These are phyloP conservation scores for Raffaelea albimanens DNA, from an alignment of 2,329 filamentous ascomycete species.

Conservation along the genomic window DNA sequence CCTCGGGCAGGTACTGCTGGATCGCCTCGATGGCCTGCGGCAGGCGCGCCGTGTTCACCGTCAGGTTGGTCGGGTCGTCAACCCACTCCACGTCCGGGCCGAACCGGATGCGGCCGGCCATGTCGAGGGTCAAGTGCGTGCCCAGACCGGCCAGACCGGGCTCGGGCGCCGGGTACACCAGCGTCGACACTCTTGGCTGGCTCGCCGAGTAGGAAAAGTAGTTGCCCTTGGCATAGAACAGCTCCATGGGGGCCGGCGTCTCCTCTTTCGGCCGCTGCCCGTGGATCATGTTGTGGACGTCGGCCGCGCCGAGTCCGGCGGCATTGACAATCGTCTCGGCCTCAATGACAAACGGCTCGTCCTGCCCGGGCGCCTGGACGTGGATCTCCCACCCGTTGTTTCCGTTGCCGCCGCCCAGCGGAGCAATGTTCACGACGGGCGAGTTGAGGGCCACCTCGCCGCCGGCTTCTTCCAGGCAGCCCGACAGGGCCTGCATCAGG, in stretches of 20 bases:
- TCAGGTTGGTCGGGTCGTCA: conserved; percentile 57
- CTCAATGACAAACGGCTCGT: conserved; percentile 37
- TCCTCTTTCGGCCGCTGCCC: conserved; percentile 14
- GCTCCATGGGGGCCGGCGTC: conserved; percentile 37
- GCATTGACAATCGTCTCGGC: conserved; percentile 74
- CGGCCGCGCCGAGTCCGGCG: conserved; percentile 70
- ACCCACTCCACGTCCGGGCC: conserved; percentile 97
- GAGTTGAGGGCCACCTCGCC: conserved; percentile 66
- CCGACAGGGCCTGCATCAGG: conserved; percentile 73
- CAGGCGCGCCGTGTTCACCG: conserved; percentile 54
- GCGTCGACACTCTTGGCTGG: conserved; percentile 52
- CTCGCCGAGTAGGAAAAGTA: conserved; percentile 79
- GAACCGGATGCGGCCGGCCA: conserved; percentile 76
- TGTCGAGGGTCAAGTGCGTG: conserved; percentile 87
- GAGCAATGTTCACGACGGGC: conserved; percentile 50
- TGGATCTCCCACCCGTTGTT: conserved; percentile 60
- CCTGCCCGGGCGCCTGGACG: conserved; percentile 21
- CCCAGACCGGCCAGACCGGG: conserved; percentile 78
- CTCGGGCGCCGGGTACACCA: conserved; percentile 81
- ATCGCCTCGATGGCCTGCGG: conserved; percentile 65
- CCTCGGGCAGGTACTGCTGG: conserved; percentile 62
- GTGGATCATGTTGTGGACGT: conserved; percentile 69
- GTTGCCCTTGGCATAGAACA: conserved; percentile 86
- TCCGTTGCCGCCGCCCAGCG: conserved; percentile 33
- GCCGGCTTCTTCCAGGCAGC: conserved; percentile 65